phyloP scores from a whole-genome alignment of 768 basidiomycete genomes.

The Boletus tomentosulus region DNA sequence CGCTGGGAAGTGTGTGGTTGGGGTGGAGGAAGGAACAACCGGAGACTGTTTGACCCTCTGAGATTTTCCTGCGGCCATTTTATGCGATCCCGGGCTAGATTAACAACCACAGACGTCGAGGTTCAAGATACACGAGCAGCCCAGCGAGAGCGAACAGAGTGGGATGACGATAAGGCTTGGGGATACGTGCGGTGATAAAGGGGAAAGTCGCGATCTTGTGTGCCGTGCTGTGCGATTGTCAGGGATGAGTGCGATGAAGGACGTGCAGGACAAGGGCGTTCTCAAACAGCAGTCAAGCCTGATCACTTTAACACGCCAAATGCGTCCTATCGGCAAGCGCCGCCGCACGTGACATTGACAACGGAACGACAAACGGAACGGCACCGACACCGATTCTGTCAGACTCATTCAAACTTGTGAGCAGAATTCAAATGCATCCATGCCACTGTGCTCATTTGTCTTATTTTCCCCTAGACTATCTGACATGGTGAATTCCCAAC shows the following conservation, averaged over 20 bases:
- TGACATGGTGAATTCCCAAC: too few species aligned
- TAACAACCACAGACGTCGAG: constrained; percentile 4
- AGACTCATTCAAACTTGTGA: too few species aligned
- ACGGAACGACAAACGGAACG: constrained; percentile 19
- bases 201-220: constrained; percentile 14
- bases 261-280: constrained; percentile 12
- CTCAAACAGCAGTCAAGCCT: constrained; percentile 15
- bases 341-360: constrained; percentile 26
- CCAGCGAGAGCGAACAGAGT: neutral
- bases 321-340: constrained; percentile 28
- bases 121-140: neutral
- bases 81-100: constrained; percentile 17
- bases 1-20: constrained; percentile 6
- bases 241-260: constrained; percentile 19
- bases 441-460: too few species aligned
- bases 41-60: constrained; percentile 24
- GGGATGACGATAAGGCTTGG: constrained; percentile 1
- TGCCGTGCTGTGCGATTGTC: constrained; percentile 16
- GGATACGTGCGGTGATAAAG: neutral
- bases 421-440: too few species aligned
- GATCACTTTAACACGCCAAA: constrained; percentile 33
- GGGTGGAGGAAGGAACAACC: constrained; percentile 3
- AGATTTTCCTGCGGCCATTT: constrained; percentile 29
- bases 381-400: constrained; percentile 3
- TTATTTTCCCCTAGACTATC: too few species aligned